Evolutionary conservation across 2,329 filamentous ascomycete genomes (phyloP), one percentile per base, ranked within the genome.

Genomic region (Tolypocladium cylindrosporum): DNA sequence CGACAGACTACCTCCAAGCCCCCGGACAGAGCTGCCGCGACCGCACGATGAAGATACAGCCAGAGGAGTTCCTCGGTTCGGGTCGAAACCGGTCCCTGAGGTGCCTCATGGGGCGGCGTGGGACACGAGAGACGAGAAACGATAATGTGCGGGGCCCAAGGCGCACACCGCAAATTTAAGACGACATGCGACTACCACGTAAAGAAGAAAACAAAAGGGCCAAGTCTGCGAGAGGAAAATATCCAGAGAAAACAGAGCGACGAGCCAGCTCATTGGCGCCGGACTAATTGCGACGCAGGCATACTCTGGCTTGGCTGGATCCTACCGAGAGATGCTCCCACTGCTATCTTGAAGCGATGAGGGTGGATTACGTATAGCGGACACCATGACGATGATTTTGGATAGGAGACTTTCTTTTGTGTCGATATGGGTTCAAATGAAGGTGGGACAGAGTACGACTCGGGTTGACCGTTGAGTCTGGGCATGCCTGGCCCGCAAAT

Each of bases 1-100:
- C 19, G 63, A 67, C 39, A 63, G 69, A 48, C 64, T 65, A 16
- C 61, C 66, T 2, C 55, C 66, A n/a, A 68, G 63, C 41, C 67
- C 69, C 41, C 54, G 57, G 42, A 45, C 58, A 55, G 59, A 58
- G 56, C 24, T 16, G 37, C 43, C 36, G 16, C 40, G n/a, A 39
- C 34, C 40, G 51, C n/a, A 14, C 45, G 31, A n/a, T 9, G 36
- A 19, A 21, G 31, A 52, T 7, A 8, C 19, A 13, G 45, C 27
- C 14, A 31, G 48, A 2, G 48, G 31, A 10, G 4, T 13, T 13
- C 19, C n/a, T 21, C 10, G 2, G 6, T 14, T 34, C 31, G 48
- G 48, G 1, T 21, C 31, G 9, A 21, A 8, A 3, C 14, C 48
- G 31, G 31, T 31, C 6, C 16, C 13, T 16, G 16, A 37, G 11